Conservation (phyloP, 805 yeast genomes). For the Aciculoconidium aculeatum region DNA sequence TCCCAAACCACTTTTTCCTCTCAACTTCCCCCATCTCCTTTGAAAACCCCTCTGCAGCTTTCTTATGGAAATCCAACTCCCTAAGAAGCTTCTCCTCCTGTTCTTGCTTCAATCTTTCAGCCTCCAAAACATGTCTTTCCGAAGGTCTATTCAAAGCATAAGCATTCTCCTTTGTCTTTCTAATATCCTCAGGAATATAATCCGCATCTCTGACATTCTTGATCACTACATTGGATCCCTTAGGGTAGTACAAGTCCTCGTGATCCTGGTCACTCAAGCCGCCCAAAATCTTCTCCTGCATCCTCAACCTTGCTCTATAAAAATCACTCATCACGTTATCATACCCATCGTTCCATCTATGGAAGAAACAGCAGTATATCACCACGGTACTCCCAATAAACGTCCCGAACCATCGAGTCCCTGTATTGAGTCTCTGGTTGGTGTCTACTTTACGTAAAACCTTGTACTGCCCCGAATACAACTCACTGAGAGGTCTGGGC, state of each 20-base stretch:
- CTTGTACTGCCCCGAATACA: constrained; percentile 76
- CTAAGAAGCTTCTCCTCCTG: constrained; percentile 49
- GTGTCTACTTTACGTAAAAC: constrained; percentile 56
- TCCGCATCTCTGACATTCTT: constrained; percentile 40
- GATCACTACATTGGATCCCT: constrained; percentile 31
- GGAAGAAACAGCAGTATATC: constrained; percentile 61
- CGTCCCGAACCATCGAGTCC: constrained; percentile 54
- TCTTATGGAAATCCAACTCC: constrained; percentile 24
- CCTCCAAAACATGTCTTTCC: constrained; percentile 66
- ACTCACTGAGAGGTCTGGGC: constrained; percentile 68
- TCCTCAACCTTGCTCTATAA: constrained; percentile 53
- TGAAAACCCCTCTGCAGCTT: constrained; percentile 16
- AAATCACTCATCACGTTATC: constrained; percentile 70
- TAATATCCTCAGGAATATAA: constrained; percentile 36
- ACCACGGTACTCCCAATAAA: constrained; percentile 44
- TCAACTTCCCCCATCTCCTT: constrained; percentile 4
- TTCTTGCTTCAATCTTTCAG: constrained; percentile 63
- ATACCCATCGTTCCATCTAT: constrained; percentile 80
- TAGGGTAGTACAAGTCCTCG: constrained; percentile 53
- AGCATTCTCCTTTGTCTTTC: constrained; percentile 40
- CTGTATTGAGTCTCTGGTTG: constrained; percentile 48
- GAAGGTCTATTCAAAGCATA: constrained; percentile 61
- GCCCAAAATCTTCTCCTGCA: constrained; percentile 48
- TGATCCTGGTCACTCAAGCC: constrained; percentile 57
- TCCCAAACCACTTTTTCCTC: constrained; percentile 20